A percentile compares a stretch with the other conserved stretches of the same genome.
Conservation (phyloP, 768 basidiomycete species). For the Mrakia hoshinonis region DNA sequence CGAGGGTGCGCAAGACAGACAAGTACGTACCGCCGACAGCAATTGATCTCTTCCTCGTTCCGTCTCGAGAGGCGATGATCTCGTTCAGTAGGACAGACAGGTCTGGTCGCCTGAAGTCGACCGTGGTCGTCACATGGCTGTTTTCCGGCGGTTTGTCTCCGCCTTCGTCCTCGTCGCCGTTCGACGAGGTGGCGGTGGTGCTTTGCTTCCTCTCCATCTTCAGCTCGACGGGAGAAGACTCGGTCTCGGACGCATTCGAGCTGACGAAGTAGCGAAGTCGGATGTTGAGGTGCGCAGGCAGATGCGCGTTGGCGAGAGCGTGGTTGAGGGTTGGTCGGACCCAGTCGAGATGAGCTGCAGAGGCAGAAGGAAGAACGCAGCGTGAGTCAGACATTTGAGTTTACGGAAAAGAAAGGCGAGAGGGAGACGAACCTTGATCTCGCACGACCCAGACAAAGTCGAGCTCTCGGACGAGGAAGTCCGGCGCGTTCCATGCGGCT, state of each 20-base stretch:
- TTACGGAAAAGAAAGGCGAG: too few species aligned
- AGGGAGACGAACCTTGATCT: background rate
- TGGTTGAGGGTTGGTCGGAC: background rate
- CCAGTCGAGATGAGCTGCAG: background rate
- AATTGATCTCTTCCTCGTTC: too few species aligned
- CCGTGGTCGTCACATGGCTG: too few species aligned
- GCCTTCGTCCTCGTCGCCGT: background rate
- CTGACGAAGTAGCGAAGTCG: background rate
- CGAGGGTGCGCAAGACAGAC: too few species aligned
- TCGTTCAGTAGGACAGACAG: too few species aligned
- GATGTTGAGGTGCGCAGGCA: background rate
- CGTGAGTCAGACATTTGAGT: too few species aligned
- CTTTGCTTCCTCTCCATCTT: background rate
- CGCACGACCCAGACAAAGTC: constrained; percentile 8
- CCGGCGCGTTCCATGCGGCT: background rate
- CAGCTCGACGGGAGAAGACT: background rate
- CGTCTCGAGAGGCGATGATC: too few species aligned
- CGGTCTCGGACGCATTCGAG: background rate
- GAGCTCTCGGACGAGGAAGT: constrained; percentile 1
- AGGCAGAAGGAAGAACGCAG: background rate
- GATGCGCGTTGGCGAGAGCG: background rate
- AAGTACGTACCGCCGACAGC: too few species aligned
- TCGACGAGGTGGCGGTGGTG: too few species aligned
- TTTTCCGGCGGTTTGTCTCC: background rate
- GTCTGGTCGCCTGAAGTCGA: too few species aligned